These are phyloP conservation scores for Scheffersomyces illinoinensis DNA, from an alignment of 1,139 yeast genomes.

Conservation along the genomic window DNA sequence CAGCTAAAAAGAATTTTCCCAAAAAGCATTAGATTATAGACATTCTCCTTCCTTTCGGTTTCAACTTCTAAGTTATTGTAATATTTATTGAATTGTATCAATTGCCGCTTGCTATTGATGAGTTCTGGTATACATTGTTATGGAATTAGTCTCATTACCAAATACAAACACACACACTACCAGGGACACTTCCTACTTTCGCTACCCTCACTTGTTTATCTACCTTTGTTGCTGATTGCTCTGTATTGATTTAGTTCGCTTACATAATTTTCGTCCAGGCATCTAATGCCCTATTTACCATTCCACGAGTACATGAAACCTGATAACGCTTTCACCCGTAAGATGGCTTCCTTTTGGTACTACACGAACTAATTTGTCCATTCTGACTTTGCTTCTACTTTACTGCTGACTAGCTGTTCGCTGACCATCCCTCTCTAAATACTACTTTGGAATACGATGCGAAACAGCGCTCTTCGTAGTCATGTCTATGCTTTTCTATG, in stretches of 20 bases:
- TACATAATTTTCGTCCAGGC: not conserved
- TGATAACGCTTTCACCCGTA: not conserved
- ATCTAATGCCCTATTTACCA: not conserved
- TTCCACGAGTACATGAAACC: not conserved
- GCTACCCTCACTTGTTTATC: not conserved
- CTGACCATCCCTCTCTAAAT: too few relatives aligned
- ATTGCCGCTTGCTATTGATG: not conserved
- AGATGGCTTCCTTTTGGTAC: not conserved
- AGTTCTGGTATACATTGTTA: not conserved
- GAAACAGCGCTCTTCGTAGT: too few relatives aligned
- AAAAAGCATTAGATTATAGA: not conserved
- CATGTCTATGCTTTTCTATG: too few relatives aligned
- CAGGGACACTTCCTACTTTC: not conserved
- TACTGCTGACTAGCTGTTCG: too few relatives aligned
- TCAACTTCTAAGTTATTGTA: not conserved
- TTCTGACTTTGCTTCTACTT: not conserved
- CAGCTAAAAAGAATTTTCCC: not conserved
- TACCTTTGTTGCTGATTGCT: not conserved
- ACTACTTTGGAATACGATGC: too few relatives aligned
- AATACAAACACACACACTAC: not conserved
- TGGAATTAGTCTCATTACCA: not conserved
- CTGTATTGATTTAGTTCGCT: not conserved
- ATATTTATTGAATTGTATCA: too few relatives aligned
- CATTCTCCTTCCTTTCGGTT: not conserved
- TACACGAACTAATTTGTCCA: not conserved